These are phyloP conservation scores for Phytophthora parvispora DNA, from an alignment of 352 stramenopile species.

Conservation along the genomic window DNA sequence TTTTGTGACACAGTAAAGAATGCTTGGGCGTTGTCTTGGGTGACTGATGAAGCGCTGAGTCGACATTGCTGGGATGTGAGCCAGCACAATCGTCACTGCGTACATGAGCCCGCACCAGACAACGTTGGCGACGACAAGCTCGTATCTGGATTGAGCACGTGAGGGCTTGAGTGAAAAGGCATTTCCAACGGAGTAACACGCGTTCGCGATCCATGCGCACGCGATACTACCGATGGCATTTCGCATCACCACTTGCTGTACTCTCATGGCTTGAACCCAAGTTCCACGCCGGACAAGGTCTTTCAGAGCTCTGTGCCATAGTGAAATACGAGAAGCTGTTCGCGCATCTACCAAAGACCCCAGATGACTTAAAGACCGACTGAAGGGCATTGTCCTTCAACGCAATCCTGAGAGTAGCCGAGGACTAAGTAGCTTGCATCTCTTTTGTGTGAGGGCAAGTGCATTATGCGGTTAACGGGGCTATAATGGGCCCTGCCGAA, in stretches of 20 bases:
- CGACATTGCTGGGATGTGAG: conserved; percentile 35
- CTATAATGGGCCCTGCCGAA: too few relatives aligned
- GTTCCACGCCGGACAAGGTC: conserved; percentile 28
- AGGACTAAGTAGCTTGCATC: too few relatives aligned
- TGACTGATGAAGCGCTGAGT: conserved; percentile 23
- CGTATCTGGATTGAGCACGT: conserved; percentile 17
- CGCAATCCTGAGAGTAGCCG: too few relatives aligned
- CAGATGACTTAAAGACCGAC: not conserved
- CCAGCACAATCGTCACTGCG: conserved; percentile 28
- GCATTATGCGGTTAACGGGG: too few relatives aligned
- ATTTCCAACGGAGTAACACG: conserved; percentile 38
- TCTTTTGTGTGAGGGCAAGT: too few relatives aligned
- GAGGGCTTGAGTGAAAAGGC: conserved; percentile 21
- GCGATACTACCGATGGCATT: conserved; percentile 33
- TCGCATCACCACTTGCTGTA: conserved; percentile 30
- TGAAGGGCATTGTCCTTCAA: conserved; percentile 10
- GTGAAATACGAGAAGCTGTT: conserved; percentile 11
- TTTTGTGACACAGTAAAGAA: conserved; percentile 19
- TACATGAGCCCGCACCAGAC: conserved; percentile 41
- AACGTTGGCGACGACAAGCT: conserved; percentile 35
- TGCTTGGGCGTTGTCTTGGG: conserved; percentile 15
- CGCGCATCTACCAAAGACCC: not conserved
- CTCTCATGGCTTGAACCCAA: conserved; percentile 22
- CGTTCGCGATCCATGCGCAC: conserved; percentile 35
- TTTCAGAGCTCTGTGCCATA: conserved; percentile 16